Evolutionary conservation across 495 filamentous ascomycete genomes (phyloP), one percentile per base, ranked within the genome.

Genomic region (Lentithecium fluviatile): DNA sequence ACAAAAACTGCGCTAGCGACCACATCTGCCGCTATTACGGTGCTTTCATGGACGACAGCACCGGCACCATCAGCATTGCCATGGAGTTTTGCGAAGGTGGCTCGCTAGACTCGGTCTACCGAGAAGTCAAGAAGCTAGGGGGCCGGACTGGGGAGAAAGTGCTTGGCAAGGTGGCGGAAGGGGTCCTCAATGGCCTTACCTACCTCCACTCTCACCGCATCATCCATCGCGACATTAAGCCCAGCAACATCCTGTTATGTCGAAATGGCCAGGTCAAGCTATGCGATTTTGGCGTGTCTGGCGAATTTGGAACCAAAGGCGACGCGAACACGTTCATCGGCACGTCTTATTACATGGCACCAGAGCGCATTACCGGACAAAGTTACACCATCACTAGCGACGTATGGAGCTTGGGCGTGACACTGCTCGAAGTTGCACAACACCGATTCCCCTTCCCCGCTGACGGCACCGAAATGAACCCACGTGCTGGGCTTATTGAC

Each of bases 61-160:
- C 89, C 0, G 90, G 93, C 34, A 97, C 94, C 17, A 97, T 98
- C 58, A 93, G 88, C 45, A 98, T 98, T 72, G 91, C 91, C 24
- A 98, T 98, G 94, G 94, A 98, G 71, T 97, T 96, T 70, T 98
- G 94, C 72, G 94, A 97, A 73, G 94, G 94, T 50, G 95, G 94
- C 29, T 94, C 89, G 52, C 82, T 98, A 32, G 90, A 98, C 74
- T 90, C 88, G 69, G 91, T 98, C 66, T 98, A 97, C 79, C 90
- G 89, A 62, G 93, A 97, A 75, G 90, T 98, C 51, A 96, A 95
- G 77, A 88, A 90, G 67, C 84, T 96, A 6, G 92, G 91, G 38
- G 95, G 94, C 2, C 86, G 94, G 17, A 97, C 93, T 0, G 94
- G 94, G 58, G 94, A 98, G 76, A 97, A 97, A 69, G 94, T 98